Evolutionary conservation across 108 stramenopile genomes (phyloP).

Genomic region (Ochromonas danica): DNA sequence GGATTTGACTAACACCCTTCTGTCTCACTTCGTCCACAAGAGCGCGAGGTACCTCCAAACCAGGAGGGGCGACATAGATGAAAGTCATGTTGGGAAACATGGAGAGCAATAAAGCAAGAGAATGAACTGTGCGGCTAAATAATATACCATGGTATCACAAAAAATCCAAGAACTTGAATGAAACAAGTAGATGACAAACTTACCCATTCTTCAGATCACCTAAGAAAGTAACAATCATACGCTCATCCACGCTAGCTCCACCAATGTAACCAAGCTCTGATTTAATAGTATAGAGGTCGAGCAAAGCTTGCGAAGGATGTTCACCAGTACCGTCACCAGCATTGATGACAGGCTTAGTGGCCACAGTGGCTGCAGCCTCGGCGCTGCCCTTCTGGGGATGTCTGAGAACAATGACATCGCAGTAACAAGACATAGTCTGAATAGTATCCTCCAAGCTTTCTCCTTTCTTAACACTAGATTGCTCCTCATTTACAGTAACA

Average conservation of each 20-base stretch:
- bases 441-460: conserved; percentile 90
- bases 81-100: conserved; percentile 61
- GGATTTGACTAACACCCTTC: conserved; percentile 7
- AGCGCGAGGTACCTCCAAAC: conserved; percentile 75
- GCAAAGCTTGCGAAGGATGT: conserved; percentile 96
- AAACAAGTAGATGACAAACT: too few species aligned
- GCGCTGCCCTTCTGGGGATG: conserved; percentile 76
- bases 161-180: neutral
- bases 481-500: conserved; percentile 71
- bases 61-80: conserved; percentile 76
- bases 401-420: conserved; percentile 81
- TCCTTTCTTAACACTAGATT: conserved; percentile 84
- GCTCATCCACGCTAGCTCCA: neutral
- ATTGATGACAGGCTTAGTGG: conserved; percentile 23
- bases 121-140: conserved; percentile 84
- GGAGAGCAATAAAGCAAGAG: conserved; percentile 79
- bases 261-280: conserved; percentile 64
- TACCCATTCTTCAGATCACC: conserved; percentile 35
- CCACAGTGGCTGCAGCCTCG: conserved; percentile 33
- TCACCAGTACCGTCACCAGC: conserved; percentile 86
- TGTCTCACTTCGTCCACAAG: conserved; percentile 69
- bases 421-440: conserved; percentile 77
- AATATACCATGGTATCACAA: too few species aligned
- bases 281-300: conserved; percentile 88
- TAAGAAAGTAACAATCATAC: neutral